Evolutionary conservation across 1,284 basidiomycete genomes (phyloP).

Genomic region (Sphagnurus paluster): DNA sequence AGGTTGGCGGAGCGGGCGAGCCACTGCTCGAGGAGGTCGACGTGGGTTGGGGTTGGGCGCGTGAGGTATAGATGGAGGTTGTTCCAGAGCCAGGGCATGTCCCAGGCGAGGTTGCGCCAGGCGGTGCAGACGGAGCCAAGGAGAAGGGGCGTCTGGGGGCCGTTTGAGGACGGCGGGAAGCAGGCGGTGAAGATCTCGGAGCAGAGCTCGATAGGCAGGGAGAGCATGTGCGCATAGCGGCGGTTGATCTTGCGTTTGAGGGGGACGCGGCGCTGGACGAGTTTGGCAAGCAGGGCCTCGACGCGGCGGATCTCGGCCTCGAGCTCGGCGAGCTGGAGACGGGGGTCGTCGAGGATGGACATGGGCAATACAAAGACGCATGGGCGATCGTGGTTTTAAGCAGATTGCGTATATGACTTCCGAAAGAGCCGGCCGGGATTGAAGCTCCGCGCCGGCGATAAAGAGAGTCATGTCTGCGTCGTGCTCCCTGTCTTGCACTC

Average conservation of each 20-base stretch:
- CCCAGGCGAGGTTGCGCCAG: slow-evolving; percentile 21
- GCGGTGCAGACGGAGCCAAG: slow-evolving; percentile 19
- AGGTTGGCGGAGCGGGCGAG: slow-evolving; percentile 16
- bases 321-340: slow-evolving; percentile 16
- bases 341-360: slow-evolving; percentile 14
- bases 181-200: slow-evolving; percentile 21
- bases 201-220: slow-evolving; percentile 19
- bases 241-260: slow-evolving; percentile 20
- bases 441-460: slow-evolving; percentile 20
- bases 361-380: neutral
- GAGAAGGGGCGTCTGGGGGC: slow-evolving; percentile 12
- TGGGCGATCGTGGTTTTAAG: slow-evolving; percentile 9
- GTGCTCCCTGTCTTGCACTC: slow-evolving; percentile 8
- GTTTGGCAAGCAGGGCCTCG: slow-evolving; percentile 14
- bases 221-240: slow-evolving; percentile 15
- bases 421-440: slow-evolving; percentile 13
- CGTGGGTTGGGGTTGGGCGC: slow-evolving; percentile 11
- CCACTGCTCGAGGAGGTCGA: slow-evolving; percentile 19
- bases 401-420: neutral
- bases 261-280: slow-evolving; percentile 15
- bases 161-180: slow-evolving; percentile 8
- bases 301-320: slow-evolving; percentile 18
- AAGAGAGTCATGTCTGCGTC: slow-evolving; percentile 15
- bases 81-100: slow-evolving; percentile 23
- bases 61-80: slow-evolving; percentile 13